These are phyloP conservation scores for Endoconidiophora laricicola DNA, from an alignment of 2,329 filamentous ascomycete species.

Conservation along the genomic window DNA sequence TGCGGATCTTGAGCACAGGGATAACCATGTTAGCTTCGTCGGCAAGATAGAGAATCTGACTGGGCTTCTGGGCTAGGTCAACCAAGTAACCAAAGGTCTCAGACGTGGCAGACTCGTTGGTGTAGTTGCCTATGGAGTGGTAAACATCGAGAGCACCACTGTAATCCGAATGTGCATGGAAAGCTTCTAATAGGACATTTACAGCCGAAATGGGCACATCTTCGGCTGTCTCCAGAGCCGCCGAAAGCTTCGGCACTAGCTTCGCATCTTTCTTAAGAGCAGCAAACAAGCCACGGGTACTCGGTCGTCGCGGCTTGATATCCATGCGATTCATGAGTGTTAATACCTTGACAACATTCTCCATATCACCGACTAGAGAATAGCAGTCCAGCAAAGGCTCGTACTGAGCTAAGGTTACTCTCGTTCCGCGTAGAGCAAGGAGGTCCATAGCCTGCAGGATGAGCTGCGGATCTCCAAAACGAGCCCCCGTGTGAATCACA, in stretches of 20 bases:
- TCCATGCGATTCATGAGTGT: slow-evolving; percentile 56
- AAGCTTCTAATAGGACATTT: slow-evolving; percentile 22
- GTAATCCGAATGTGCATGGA: slow-evolving; percentile 12
- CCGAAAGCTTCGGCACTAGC: slow-evolving; percentile 35
- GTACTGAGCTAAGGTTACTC: slow-evolving; percentile 54
- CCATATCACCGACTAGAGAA: slow-evolving; percentile 39
- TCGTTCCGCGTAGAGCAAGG: slow-evolving; percentile 39
- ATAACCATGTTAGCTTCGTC: slow-evolving; percentile 7
- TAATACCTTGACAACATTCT: slow-evolving; percentile 50
- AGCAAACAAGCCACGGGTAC: slow-evolving; percentile 45
- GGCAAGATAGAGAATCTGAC: slow-evolving; percentile 6
- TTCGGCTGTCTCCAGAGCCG: slow-evolving; percentile 30
- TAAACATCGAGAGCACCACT: slow-evolving; percentile 13
- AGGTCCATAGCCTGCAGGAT: slow-evolving; percentile 55
- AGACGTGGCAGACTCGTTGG: slow-evolving; percentile 14
- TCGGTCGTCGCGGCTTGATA: slow-evolving; percentile 36
- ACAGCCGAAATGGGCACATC: slow-evolving; percentile 23
- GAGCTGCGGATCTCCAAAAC: slow-evolving; percentile 48
- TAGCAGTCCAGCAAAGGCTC: slow-evolving; percentile 64
- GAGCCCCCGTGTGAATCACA: slow-evolving; percentile 55
- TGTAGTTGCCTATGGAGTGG: slow-evolving; percentile 12
- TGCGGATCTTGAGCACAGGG: slow-evolving; percentile 7
- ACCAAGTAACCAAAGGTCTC: slow-evolving; percentile 11
- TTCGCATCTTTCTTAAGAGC: slow-evolving; percentile 32
- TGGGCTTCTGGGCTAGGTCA: background rate